Conservation (phyloP, 176 grass and related monocot genomes). For the Zoysia pacifica region DNA sequence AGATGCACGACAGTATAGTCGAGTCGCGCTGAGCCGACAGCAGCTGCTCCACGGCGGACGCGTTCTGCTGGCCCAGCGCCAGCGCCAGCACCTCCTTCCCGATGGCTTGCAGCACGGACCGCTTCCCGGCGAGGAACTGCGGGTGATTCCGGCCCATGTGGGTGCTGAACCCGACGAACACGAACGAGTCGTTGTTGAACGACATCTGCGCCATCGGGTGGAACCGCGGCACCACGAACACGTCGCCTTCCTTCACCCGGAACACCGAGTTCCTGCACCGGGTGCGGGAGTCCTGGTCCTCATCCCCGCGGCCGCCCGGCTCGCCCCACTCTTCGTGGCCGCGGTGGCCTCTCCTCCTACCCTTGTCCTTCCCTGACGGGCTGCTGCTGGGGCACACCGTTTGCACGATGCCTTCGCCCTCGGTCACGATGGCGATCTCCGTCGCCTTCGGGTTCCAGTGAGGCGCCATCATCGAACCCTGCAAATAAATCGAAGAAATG, state of each 20-base stretch:
- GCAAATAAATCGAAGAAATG: neutral
- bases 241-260: constrained; percentile 70
- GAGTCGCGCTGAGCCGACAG: constrained; percentile 52
- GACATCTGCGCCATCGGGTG: constrained; percentile 91
- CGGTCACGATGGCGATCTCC: constrained; percentile 69
- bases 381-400: constrained; percentile 61
- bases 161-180: constrained; percentile 88
- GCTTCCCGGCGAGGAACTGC: constrained; percentile 71
- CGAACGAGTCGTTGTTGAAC: constrained; percentile 82
- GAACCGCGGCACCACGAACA: constrained; percentile 72
- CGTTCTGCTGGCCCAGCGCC: constrained; percentile 56
- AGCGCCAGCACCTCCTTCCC: constrained; percentile 51
- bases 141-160: constrained; percentile 68
- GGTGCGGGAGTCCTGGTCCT: neutral
- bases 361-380: constrained; percentile 6
- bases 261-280: constrained; percentile 58
- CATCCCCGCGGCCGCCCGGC: neutral
- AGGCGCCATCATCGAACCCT: constrained; percentile 90
- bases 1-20: constrained; percentile 71
- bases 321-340: neutral
- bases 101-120: constrained; percentile 59
- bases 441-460: constrained; percentile 93
- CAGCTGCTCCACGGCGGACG: constrained; percentile 47
- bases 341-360: neutral
- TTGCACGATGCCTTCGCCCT: constrained; percentile 72